phyloP scores from a whole-genome alignment of 305 asterid species.

The Fraxinus platypoda region DNA sequence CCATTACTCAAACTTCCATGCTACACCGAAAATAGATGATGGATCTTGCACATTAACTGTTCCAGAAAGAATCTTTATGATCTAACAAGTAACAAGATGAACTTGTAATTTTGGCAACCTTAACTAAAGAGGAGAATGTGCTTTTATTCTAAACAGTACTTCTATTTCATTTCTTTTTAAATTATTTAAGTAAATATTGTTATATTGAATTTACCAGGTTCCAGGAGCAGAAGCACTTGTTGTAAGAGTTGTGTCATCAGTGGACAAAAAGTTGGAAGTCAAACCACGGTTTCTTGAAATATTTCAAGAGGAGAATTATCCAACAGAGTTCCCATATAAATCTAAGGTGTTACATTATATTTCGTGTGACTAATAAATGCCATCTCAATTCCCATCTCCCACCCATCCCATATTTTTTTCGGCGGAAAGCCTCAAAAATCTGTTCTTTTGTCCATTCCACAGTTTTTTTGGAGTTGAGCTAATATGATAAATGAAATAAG shows the following conservation, averaged over 20 bases:
- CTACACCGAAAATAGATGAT: background rate
- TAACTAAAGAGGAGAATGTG: background rate
- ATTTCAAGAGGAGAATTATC: slow-evolving; percentile 86
- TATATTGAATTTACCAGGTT: slow-evolving; percentile 52
- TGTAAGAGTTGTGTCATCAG: slow-evolving; percentile 89
- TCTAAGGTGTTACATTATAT: slow-evolving; percentile 59
- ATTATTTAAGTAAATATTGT: background rate
- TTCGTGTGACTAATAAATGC: background rate
- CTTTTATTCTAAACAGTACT: background rate
- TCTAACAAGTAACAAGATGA: background rate
- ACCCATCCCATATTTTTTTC: background rate
- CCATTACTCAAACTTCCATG: background rate
- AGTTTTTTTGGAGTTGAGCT: background rate
- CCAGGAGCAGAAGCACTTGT: slow-evolving; percentile 97
- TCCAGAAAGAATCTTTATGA: background rate
- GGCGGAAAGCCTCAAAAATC: background rate
- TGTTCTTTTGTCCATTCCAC: background rate
- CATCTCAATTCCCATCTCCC: background rate
- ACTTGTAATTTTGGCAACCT: background rate
- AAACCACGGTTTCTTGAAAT: slow-evolving; percentile 88
- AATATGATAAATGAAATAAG: background rate
- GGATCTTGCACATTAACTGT: background rate
- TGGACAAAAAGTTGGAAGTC: slow-evolving; percentile 95
- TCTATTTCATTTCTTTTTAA: background rate
- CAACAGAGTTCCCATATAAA: slow-evolving; percentile 76